Conservation (phyloP, 164 flowering plant genomes). For the Amborella trichopoda region DNA sequence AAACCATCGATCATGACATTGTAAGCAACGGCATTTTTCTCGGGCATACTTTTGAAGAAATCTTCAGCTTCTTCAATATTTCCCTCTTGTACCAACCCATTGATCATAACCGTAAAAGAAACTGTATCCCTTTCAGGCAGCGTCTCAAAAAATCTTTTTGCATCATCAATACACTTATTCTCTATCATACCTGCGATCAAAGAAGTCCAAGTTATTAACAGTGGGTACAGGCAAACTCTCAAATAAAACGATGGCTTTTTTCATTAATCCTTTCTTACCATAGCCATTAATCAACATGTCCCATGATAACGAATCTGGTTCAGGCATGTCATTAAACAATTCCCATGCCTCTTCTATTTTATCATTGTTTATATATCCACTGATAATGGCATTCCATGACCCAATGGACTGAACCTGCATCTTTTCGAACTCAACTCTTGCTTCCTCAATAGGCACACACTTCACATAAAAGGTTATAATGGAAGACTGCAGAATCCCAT, state of each 20-base stretch:
- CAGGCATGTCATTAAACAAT: constrained; percentile 4
- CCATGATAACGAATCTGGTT: constrained; percentile 5
- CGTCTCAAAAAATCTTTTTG: background rate
- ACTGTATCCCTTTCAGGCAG: constrained; percentile 4
- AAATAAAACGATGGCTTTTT: constrained; percentile 44
- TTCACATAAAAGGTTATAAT: constrained; percentile 2
- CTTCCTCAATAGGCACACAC: constrained; percentile 5
- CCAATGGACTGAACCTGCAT: background rate
- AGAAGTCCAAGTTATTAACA: constrained; percentile 24
- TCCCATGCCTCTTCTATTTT: constrained; percentile 5
- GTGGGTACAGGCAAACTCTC: constrained; percentile 63
- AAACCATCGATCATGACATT: constrained; percentile 7
- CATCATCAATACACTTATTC: constrained; percentile 4
- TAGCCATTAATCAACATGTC: constrained; percentile 22
- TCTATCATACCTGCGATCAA: constrained; percentile 5
- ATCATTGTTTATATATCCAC: constrained; percentile 3
- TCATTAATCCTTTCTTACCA: constrained; percentile 29
- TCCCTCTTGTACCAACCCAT: constrained; percentile 4
- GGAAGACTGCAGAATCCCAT: constrained; percentile 2
- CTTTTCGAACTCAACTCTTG: constrained; percentile 4
- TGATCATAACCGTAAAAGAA: constrained; percentile 3
- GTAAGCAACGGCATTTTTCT: constrained; percentile 4
- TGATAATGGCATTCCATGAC: constrained; percentile 2
- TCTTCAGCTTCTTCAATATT: constrained; percentile 2
- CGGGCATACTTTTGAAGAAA: constrained; percentile 5